A percentile compares a stretch with the other conserved stretches of the same genome.
These are phyloP conservation scores for Mortierella sp. DNA, from an alignment of 371 early-diverging fungal genomes.

Conservation along the genomic window DNA sequence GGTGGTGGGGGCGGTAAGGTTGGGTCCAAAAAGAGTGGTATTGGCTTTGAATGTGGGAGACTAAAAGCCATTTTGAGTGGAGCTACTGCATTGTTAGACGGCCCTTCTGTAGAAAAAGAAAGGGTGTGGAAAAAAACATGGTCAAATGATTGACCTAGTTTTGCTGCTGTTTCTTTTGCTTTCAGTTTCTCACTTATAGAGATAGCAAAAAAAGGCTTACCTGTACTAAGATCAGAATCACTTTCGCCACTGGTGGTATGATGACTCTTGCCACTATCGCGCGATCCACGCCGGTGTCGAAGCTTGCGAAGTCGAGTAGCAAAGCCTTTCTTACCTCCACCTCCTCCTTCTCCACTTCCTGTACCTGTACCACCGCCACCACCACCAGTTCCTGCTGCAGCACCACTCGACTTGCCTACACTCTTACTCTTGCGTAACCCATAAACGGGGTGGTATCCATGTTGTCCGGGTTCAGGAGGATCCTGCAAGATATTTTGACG, in stretches of 20 bases:
- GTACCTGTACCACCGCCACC: background rate
- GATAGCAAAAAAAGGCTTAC: background rate
- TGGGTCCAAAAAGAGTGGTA: constrained; percentile 14
- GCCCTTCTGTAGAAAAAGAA: background rate
- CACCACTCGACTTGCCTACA: constrained; percentile 13
- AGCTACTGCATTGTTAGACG: background rate
- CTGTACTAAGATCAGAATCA: constrained; percentile 26
- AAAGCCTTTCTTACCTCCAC: constrained; percentile 23
- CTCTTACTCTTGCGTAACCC: constrained; percentile 21
- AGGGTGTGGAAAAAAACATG: background rate
- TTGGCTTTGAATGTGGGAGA: background rate
- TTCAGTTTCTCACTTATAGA: background rate
- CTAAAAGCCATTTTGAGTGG: constrained; percentile 5
- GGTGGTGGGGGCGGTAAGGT: constrained; percentile 19
- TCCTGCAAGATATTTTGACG: background rate
- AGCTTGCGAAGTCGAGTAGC: constrained; percentile 26
- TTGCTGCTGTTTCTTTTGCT: background rate
- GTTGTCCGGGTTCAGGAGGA: background rate
- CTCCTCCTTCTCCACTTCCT: constrained; percentile 1
- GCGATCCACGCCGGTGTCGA: constrained; percentile 21
- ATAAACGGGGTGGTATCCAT: constrained; percentile 7
- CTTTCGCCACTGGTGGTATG: constrained; percentile 39
- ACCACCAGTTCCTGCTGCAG: background rate
- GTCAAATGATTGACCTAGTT: background rate
- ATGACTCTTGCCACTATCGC: constrained; percentile 8